Evolutionary conservation across 139 green algal species (phyloP).

Genomic region (Dunaliella sp.): DNA sequence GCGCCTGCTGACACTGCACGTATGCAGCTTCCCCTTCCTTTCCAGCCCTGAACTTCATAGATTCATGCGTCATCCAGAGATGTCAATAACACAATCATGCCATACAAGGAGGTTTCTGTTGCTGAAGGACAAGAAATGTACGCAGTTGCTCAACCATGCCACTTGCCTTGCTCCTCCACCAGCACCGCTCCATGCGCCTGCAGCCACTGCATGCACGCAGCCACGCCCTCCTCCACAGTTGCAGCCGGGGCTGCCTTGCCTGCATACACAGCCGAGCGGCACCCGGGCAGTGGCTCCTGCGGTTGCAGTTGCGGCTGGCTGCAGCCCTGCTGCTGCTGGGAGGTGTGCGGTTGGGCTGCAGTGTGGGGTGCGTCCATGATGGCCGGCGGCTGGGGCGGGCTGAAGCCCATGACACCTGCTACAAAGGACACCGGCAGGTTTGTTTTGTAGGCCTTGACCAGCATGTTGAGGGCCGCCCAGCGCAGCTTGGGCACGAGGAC

Average conservation of each 20-base stretch:
- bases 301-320: neutral
- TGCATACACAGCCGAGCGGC: slow-evolving; percentile 24
- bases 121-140: too few species aligned
- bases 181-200: slow-evolving; percentile 53
- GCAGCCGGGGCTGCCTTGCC: slow-evolving; percentile 35
- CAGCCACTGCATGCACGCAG: slow-evolving; percentile 46
- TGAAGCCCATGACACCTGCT: slow-evolving; percentile 62
- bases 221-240: slow-evolving; percentile 8
- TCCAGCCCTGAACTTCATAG: too few species aligned
- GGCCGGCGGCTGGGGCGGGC: neutral
- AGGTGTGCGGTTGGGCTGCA: neutral
- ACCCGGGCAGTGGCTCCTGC: slow-evolving; percentile 50
- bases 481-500: slow-evolving; percentile 49
- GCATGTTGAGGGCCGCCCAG: slow-evolving; percentile 50
- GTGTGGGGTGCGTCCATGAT: neutral
- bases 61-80: too few species aligned
- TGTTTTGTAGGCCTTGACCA: slow-evolving; percentile 61
- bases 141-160: too few species aligned
- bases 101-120: too few species aligned
- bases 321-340: neutral
- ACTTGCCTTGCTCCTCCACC: slow-evolving; percentile 37
- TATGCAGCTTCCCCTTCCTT: too few species aligned
- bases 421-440: slow-evolving; percentile 52
- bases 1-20: too few species aligned
- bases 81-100: too few species aligned